These are phyloP conservation scores for Rosa multiflora DNA, from an alignment of 306 rosid genomes.

Conservation along the genomic window DNA sequence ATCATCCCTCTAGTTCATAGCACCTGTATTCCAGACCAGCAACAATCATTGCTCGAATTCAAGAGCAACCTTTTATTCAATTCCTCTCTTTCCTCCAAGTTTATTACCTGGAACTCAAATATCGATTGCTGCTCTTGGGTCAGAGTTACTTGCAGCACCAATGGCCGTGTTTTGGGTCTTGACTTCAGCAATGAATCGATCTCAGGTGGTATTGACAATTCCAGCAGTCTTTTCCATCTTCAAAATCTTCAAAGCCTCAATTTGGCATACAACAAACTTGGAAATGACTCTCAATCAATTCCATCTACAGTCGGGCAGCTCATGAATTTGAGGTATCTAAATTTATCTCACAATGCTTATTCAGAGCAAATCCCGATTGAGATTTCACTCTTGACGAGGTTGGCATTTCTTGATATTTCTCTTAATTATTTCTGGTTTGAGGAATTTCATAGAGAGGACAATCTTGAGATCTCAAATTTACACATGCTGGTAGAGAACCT, in stretches of 20 bases:
- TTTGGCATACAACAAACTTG: constrained; percentile 3
- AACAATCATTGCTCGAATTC: not conserved
- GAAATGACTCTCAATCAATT: not conserved
- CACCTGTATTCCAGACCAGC: not conserved
- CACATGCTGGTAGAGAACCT: constrained; percentile 20
- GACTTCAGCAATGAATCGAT: constrained; percentile 11
- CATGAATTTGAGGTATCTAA: constrained; percentile 11
- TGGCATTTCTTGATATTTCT: constrained; percentile 27
- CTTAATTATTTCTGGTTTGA: too few species aligned
- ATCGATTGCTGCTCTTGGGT: constrained; percentile 47
- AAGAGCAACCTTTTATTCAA: not conserved
- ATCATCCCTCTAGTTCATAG: not conserved
- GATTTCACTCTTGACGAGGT: constrained; percentile 21
- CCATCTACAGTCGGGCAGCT: constrained; percentile 26
- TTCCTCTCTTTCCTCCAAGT: not conserved
- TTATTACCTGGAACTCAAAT: not conserved
- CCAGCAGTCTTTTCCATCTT: constrained; percentile 27
- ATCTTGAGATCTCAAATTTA: not conserved
- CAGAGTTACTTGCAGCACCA: not conserved
- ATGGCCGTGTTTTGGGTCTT: not conserved
- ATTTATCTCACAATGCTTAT: constrained; percentile 24
- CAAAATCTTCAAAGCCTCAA: constrained; percentile 15
- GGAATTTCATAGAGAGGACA: too few species aligned
- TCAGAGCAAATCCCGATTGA: constrained; percentile 23
- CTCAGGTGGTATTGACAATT: constrained; percentile 3